phyloP scores from a whole-genome alignment of 257 asterid species.

The Ilex asprella region DNA sequence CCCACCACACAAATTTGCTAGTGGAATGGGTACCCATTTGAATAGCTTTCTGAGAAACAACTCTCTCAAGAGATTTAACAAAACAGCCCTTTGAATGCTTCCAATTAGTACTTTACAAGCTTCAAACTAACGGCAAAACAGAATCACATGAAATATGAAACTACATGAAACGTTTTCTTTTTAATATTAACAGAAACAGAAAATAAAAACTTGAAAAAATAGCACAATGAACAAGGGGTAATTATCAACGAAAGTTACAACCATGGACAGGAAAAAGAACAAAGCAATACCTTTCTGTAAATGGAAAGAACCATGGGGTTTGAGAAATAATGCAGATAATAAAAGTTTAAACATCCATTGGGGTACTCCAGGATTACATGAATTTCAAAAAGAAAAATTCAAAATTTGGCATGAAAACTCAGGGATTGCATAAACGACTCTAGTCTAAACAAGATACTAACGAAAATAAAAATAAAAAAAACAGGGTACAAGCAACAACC shows the following conservation, averaged over 20 bases:
- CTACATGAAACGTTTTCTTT: constrained; percentile 10
- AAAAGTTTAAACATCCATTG: no score
- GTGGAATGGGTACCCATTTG: constrained; percentile 73
- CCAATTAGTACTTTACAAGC: constrained; percentile 13
- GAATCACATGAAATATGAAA: constrained; percentile 38
- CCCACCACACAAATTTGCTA: constrained; percentile 82
- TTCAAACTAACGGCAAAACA: constrained; percentile 35
- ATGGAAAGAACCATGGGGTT: no score
- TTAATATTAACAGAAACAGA: constrained; percentile 6
- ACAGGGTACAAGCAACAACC: neutral
- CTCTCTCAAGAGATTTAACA: constrained; percentile 59
- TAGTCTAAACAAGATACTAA: no score
- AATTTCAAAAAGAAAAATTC: no score
- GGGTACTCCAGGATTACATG: no score
- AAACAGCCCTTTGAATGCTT: neutral
- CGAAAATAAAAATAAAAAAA: neutral
- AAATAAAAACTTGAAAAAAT: constrained; percentile 8
- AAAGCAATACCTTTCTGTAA: no score
- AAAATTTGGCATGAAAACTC: no score
- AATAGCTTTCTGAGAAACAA: constrained; percentile 69
- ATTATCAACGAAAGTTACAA: neutral
- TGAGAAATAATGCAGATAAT: neutral
- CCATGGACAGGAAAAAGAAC: no score
- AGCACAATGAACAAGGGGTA: neutral
- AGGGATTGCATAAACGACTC: no score